These are phyloP conservation scores for Talaromyces wortmannii DNA, from an alignment of 495 filamentous ascomycete genomes.

Conservation along the genomic window DNA sequence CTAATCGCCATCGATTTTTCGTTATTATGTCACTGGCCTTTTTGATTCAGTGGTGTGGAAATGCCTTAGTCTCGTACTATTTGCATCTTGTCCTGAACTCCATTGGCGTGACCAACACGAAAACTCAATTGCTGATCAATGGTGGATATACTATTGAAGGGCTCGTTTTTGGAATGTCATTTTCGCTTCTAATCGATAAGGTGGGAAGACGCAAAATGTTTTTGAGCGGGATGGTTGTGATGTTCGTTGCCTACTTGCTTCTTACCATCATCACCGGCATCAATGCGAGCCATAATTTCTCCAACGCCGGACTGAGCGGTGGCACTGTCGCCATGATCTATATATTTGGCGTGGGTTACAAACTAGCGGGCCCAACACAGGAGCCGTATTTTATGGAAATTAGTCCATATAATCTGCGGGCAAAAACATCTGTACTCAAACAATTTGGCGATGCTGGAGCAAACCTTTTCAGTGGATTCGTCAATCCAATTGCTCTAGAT, in stretches of 20 bases:
- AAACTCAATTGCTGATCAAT: constrained; percentile 52
- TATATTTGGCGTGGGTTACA: constrained; percentile 48
- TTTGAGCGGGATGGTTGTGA: constrained; percentile 36
- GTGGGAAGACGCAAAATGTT: constrained; percentile 53
- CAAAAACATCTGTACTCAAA: constrained; percentile 14
- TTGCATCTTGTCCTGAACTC: constrained; percentile 27
- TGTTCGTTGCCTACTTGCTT: constrained; percentile 44
- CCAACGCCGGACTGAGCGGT: constrained; percentile 25
- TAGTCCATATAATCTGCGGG: constrained; percentile 17
- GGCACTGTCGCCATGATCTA: constrained; percentile 53
- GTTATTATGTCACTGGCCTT: constrained; percentile 34
- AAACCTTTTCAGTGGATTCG: constrained; percentile 6
- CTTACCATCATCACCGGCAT: constrained; percentile 39
- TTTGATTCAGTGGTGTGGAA: constrained; percentile 34
- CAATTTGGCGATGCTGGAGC: constrained; percentile 8
- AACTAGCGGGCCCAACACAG: constrained; percentile 28
- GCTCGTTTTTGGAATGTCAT: constrained; percentile 56
- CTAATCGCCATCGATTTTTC: constrained; percentile 50
- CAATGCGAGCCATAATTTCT: neutral
- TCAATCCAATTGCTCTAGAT: constrained; percentile 34
- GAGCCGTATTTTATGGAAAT: constrained; percentile 18
- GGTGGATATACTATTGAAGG: constrained; percentile 54
- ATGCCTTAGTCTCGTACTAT: constrained; percentile 34
- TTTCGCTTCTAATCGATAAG: constrained; percentile 58
- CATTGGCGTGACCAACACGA: constrained; percentile 28